Conservation (phyloP, 2,329 filamentous ascomycete species). For the Neoarthrinium moseri region DNA sequence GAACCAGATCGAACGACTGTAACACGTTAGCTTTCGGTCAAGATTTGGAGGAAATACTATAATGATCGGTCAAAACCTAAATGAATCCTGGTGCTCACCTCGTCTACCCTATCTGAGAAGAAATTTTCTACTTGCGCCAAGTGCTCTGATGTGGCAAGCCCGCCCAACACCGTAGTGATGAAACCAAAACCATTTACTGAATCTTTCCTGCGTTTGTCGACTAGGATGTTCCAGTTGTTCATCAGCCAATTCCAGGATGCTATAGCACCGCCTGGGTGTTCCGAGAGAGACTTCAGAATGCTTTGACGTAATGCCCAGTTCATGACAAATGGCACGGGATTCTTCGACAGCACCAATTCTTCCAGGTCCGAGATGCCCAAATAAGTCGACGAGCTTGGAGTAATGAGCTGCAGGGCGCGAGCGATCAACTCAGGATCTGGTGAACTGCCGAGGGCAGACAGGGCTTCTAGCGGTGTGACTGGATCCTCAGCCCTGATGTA, state of each 20-base stretch:
- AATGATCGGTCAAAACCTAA: not conserved
- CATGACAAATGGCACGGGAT: not conserved
- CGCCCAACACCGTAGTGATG: not conserved
- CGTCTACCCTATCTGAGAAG: not conserved
- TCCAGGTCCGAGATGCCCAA: not conserved
- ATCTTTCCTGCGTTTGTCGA: not conserved
- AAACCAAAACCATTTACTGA: not conserved
- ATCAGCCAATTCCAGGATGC: not conserved
- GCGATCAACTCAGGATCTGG: not conserved
- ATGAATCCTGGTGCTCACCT: not conserved
- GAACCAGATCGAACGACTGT: slow-evolving; percentile 1
- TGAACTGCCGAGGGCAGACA: not conserved
- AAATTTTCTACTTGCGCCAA: slow-evolving; percentile 2
- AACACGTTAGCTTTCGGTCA: too few relatives aligned
- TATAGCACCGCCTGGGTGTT: slow-evolving; percentile 1
- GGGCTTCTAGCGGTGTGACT: slow-evolving; percentile 1
- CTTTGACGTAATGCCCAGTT: not conserved
- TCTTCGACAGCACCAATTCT: not conserved
- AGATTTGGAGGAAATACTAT: too few relatives aligned
- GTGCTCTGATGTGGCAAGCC: not conserved
- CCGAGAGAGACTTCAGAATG: not conserved
- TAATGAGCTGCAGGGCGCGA: slow-evolving; percentile 1
- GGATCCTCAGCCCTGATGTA: slow-evolving; percentile 3
- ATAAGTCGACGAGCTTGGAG: not conserved
- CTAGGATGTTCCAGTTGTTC: not conserved